Evolutionary conservation across 257 asterid genomes (phyloP).

Genomic region (Rauvolfia tetraphylla): DNA sequence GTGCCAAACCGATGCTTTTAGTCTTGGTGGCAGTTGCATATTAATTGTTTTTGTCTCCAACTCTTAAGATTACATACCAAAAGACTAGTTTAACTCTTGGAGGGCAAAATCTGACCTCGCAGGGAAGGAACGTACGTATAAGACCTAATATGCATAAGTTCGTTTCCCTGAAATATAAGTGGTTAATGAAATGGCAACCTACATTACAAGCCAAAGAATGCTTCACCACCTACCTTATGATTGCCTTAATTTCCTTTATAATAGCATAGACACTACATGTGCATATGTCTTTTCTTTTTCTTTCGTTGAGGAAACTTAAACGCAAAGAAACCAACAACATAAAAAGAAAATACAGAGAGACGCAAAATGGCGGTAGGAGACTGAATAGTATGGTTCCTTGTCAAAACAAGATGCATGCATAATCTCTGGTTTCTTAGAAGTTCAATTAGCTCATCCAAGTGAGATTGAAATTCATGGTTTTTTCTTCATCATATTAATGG

Average conservation of each 20-base stretch:
- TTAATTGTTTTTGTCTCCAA: background rate
- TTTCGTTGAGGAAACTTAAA: background rate
- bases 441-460: background rate
- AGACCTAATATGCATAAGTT: background rate
- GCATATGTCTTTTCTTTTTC: background rate
- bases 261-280: background rate
- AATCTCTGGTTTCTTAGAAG: background rate
- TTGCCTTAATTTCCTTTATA: background rate
- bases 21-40: too few relatives aligned
- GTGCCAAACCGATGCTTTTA: background rate
- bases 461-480: background rate
- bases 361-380: background rate
- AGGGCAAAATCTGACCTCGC: background rate
- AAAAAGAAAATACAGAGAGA: background rate
- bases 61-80: background rate
- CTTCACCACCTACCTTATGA: conserved; percentile 3
- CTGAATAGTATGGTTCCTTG: background rate
- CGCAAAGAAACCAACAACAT: background rate
- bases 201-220: background rate
- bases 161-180: background rate
- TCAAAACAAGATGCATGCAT: background rate
- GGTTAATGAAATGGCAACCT: conserved; percentile 8
- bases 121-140: background rate
- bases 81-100: background rate
- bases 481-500: too few relatives aligned